Evolutionary conservation across 192 early-diverging fungal species (phyloP), one percentile per base, ranked within the genome.

Genomic region (Entomortierella parvispora): DNA sequence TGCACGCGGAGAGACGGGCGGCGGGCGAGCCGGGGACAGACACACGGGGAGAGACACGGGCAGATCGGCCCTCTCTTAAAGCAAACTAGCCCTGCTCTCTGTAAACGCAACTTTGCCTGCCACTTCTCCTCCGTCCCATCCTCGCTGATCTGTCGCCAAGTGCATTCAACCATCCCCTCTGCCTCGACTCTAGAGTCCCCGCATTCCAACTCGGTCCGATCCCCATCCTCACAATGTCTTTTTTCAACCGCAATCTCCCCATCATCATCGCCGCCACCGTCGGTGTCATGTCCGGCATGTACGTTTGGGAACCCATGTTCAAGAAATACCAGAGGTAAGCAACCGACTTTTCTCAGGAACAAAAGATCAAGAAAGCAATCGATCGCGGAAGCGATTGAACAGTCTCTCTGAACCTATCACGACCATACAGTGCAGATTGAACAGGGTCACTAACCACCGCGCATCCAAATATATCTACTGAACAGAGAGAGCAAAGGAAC

Each of bases 241-340:
- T 63, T n/a, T 63, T 63, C 61, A 65, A 77, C 52, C 65, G 74
- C 22, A 32, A 64, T 56, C 63, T 68, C 48, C 74, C 74, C 22
- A 20, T 68, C 4, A 12, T 64, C 32, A 55, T 77, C 22, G 74
- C 74, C 31, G 49, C 55, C 26, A 65, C 65, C 6, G 61, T 77
- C 32, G 74, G 74, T 37, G 55, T 77, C 31, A 51, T 77, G 58
- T 77, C 74, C 28, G 74, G 74, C 12, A 58, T 58, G 12, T 77
- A 77, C 60, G 68, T 77, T 31, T 77, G 74, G 74, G 65, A 77
- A 28, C 74, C 74, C 54, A 55, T 48, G 32, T 62, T 77, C 60
- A 68, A 68, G 46, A 63, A 68, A 31, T 77, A 77, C 31, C 65
- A 77, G 46, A 77, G 61, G 74, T 68, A 68, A 23, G 18, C 11